Base-by-base conservation (phyloP, 179 eudicot species). In the Corrigiola litoralis region DNA sequence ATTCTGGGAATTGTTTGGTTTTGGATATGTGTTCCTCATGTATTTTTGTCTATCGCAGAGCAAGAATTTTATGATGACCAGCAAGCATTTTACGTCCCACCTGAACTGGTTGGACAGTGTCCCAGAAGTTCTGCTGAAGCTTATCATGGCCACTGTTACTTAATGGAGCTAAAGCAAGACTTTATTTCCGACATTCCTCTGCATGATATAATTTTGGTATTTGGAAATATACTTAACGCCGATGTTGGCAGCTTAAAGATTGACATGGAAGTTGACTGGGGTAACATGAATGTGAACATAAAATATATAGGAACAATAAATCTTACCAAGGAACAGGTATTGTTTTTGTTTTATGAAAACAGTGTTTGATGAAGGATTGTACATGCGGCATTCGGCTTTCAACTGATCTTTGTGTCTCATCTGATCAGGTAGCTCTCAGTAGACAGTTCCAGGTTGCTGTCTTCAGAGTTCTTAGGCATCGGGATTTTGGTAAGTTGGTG, bases 61-160 rank as follows among this genome's bases (percentile, higher is more conserved):
- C 44, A 46, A 31, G 79, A 72, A 64, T 67, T 72, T 4, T 77
- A 81, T 67, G 45, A 74, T 28, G 83, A 79, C 1, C 75, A 85
- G 5, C 82, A 79, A 59, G 71, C 65, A n/a, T 59, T 45, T 18
- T 95, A 80, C 67, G 20, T 79, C 55, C 92, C 97, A 1, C 76
- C 77, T 27, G 95, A 95, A 75, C 64, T 91, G 50, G 82, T 88
- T 51, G 60, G 77, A 21, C 29, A 56, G 57, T 58, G 64, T 16
- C 64, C 23, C 9, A 59, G 71, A 47, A 66, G 51, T 57, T 47
- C 75, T 17, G 46, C 70, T 27, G 79, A 42, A 32, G 40, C 62
- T 20, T 87, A 78, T n/a, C n/a, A n/a, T n/a, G n/a, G n/a, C 61
- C 77, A 92, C 69, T 78, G 85, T 69, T 95, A 95, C 74, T 27